A percentile compares a stretch with the other conserved stretches of the same genome.
Evolutionary conservation across 2,329 filamentous ascomycete species (phyloP).

Genomic region (Colletotrichum viniferum): DNA sequence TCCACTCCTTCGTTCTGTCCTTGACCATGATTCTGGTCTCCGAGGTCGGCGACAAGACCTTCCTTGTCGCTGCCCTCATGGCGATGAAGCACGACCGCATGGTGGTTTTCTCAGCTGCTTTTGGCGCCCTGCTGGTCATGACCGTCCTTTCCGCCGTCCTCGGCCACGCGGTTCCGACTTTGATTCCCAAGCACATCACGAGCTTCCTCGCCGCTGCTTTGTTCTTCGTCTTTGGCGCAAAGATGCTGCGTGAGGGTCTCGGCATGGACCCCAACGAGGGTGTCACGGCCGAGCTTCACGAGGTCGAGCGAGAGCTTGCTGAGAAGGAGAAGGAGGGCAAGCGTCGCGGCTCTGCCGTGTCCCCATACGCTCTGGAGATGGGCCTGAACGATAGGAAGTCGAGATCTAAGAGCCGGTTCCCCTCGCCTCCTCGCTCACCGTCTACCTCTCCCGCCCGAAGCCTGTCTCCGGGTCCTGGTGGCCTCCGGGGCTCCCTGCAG

Average conservation of each 20-base stretch:
- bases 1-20: constrained; percentile 89
- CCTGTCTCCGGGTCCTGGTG: constrained; percentile 49
- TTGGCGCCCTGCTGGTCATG: constrained; percentile 90
- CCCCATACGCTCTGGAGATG: constrained; percentile 80
- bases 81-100: constrained; percentile 97
- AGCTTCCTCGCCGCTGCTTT: constrained; percentile 83
- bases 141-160: constrained; percentile 91
- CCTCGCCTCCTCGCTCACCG: constrained; percentile 80
- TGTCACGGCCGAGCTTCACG: constrained; percentile 95
- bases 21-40: constrained; percentile 98
- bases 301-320: constrained; percentile 91
- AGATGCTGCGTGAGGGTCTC: constrained; percentile 84
- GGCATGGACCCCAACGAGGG: constrained; percentile 90
- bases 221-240: constrained; percentile 88
- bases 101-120: constrained; percentile 94
- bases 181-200: constrained; percentile 90
- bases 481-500: constrained; percentile 42
- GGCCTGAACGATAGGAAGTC: constrained; percentile 73
- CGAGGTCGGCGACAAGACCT: constrained; percentile 98
- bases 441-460: constrained; percentile 75
- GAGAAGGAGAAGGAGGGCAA: constrained; percentile 86
- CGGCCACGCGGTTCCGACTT: constrained; percentile 87
- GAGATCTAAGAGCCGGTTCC: constrained; percentile 75
- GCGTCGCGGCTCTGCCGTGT: constrained; percentile 69
- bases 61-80: constrained; percentile 96